Conservation (phyloP, 2,329 filamentous ascomycete species). For the Colletotrichum tropicicola region DNA sequence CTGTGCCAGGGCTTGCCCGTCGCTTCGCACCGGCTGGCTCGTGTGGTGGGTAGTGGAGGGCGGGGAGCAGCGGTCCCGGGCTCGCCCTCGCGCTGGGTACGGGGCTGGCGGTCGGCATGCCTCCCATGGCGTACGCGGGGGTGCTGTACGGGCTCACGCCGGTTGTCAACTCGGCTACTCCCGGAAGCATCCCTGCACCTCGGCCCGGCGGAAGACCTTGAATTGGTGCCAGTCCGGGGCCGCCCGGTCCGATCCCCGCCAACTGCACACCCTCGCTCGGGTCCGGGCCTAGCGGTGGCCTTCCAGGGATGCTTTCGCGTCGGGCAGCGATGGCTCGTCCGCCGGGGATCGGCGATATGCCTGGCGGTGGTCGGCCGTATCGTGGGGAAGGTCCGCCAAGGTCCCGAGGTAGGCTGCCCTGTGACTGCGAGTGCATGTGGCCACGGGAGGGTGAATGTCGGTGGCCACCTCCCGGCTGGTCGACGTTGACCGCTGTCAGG, state of each 20-base stretch:
- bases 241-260: slow-evolving; percentile 40
- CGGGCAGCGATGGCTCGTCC: slow-evolving; percentile 49
- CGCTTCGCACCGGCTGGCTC: slow-evolving; percentile 59
- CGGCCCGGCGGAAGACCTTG: slow-evolving; percentile 51
- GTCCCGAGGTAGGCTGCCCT: slow-evolving; percentile 55
- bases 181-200: slow-evolving; percentile 61
- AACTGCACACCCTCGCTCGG: slow-evolving; percentile 42
- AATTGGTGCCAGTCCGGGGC: slow-evolving; percentile 62
- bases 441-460: slow-evolving; percentile 30
- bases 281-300: slow-evolving; percentile 41
- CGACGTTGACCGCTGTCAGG: slow-evolving; percentile 65
- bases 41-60: slow-evolving; percentile 44
- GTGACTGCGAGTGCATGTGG: slow-evolving; percentile 55
- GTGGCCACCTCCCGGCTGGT: slow-evolving; percentile 34
- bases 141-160: slow-evolving; percentile 69
- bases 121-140: slow-evolving; percentile 59
- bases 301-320: slow-evolving; percentile 49
- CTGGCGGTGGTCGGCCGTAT: slow-evolving; percentile 48
- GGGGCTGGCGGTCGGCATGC: slow-evolving; percentile 47
- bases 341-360: slow-evolving; percentile 40
- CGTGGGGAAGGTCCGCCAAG: slow-evolving; percentile 51
- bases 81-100: slow-evolving; percentile 50
- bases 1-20: slow-evolving; percentile 54
- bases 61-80: slow-evolving; percentile 49
- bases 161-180: slow-evolving; percentile 70